A percentile compares a stretch with the other conserved stretches of the same genome.
phyloP scores from a whole-genome alignment of 2,329 filamentous ascomycete species.

The Tetracladium maxilliforme region DNA sequence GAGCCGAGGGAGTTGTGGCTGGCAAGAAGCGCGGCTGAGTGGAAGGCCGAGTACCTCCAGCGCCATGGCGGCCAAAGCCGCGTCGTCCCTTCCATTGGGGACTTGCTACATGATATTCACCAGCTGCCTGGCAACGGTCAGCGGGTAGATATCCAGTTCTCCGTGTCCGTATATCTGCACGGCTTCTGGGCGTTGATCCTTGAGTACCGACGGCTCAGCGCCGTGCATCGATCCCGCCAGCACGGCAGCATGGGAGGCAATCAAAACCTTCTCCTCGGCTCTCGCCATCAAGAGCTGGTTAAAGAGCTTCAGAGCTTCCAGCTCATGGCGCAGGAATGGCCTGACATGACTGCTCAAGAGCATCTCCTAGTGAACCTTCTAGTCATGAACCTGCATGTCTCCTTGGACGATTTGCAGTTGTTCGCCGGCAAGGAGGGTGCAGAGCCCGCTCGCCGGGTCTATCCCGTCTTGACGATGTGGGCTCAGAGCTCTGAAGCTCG shows the following conservation, averaged over 20 bases:
- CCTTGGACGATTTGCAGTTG: conserved; percentile 49
- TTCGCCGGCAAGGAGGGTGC: conserved; percentile 55
- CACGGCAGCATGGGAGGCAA: conserved; percentile 19
- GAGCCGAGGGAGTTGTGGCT: conserved; percentile 49
- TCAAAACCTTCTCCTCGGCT: conserved; percentile 30
- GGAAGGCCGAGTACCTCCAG: conserved; percentile 45
- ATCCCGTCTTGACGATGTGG: conserved; percentile 44
- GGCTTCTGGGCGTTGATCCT: conserved; percentile 51
- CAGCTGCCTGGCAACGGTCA: conserved; percentile 31
- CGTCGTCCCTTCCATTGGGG: conserved; percentile 33
- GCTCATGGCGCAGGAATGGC: conserved; percentile 11
- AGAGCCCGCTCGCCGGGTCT: conserved; percentile 45
- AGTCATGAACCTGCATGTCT: conserved; percentile 48
- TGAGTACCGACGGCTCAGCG: conserved; percentile 47
- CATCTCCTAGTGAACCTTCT: conserved; percentile 29
- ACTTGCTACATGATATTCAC: conserved; percentile 40
- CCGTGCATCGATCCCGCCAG: conserved; percentile 26
- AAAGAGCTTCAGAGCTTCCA: conserved; percentile 36
- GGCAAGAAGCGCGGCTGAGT: conserved; percentile 44
- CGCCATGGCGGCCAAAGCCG: conserved; percentile 19
- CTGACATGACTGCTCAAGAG: conserved; percentile 11
- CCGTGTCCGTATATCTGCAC: conserved; percentile 46
- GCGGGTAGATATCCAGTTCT: conserved; percentile 38
- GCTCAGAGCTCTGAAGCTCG: conserved; percentile 36
- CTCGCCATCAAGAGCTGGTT: conserved; percentile 47